Evolutionary conservation across 2,329 filamentous ascomycete species (phyloP).

Genomic region (Fusarium pseudoanthophilum): DNA sequence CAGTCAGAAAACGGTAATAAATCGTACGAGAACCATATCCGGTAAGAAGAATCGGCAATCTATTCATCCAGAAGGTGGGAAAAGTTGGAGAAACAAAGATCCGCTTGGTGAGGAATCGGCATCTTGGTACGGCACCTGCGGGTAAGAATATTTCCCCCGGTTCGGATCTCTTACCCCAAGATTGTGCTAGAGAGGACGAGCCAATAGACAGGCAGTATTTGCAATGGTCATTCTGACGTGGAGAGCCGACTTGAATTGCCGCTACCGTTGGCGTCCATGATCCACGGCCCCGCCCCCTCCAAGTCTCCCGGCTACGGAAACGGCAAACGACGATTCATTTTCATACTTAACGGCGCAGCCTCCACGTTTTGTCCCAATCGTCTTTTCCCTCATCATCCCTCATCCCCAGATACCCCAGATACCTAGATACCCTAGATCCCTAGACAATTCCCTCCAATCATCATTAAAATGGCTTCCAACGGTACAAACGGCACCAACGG

Average conservation of each 20-base stretch:
- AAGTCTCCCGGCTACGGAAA: slow-evolving; percentile 28
- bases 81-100: slow-evolving; percentile 34
- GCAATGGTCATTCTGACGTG: slow-evolving; percentile 28
- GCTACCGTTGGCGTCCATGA: slow-evolving; percentile 20
- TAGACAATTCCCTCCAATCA: neutral
- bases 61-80: slow-evolving; percentile 7
- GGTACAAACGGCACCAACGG: slow-evolving; percentile 33
- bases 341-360: slow-evolving; percentile 17
- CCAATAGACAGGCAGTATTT: slow-evolving; percentile 17
- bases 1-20: neutral
- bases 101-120: slow-evolving; percentile 15
- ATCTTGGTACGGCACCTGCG: slow-evolving; percentile 23
- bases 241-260: slow-evolving; percentile 36
- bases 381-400: neutral
- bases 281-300: slow-evolving; percentile 37
- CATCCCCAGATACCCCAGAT: slow-evolving; percentile 7
- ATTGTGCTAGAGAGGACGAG: neutral
- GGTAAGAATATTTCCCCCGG: slow-evolving; percentile 34
- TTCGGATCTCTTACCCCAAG: slow-evolving; percentile 20
- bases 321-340: slow-evolving; percentile 22
- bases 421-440: neutral
- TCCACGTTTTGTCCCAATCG: neutral
- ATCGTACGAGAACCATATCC: slow-evolving; percentile 25
- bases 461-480: slow-evolving; percentile 33
- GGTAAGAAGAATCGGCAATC: slow-evolving; percentile 26